Evolutionary conservation across 2,329 filamentous ascomycete species (phyloP), one percentile per base, ranked within the genome.

Genomic region (Calonectria hawksworthii): DNA sequence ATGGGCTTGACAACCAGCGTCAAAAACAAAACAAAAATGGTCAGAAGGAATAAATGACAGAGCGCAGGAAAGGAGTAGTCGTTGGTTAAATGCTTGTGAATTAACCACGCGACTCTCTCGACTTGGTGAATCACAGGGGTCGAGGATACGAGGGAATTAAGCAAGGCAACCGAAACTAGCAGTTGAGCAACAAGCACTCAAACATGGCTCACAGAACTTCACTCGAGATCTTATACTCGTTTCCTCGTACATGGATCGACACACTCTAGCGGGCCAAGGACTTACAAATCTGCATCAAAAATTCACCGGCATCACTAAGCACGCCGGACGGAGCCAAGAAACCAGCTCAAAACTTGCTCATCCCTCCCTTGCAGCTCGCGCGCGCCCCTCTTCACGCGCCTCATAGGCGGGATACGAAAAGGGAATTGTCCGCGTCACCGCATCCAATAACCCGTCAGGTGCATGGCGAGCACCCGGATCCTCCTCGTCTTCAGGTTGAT

Each of bases 311-410:
- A 51, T 38, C 54, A 44, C 54, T 47, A 36, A 63, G 54, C 32
- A 16, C n/a, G 13, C 65, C 26, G 11, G 23, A 23, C 11, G 16
- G n/a, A 6, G 68, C 47, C 68, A 64, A 70, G 44, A 54, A 68
- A 68, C 65, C 7, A 54, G 50, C 65, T 68, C 51, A 68, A 47
- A 56, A 68, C 47, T 41, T 64, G 68, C 68, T 64, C 68, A 51
- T 51, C 32, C 11, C 38, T 21, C 41, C 9, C 18, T 34, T 30
- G 7, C 26, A 30, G n/a, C 28, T 38, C n/a, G 30, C 34, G 18
- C 34, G 18, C 47, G 26, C 23, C 66, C n/a, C 67, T 50, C 52
- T 26, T 36, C 36, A 50, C 54, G 13, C 11, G 30, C 38, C 32
- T 44, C 36, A 61, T 26, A 14, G 61, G 28, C 16, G 23, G 23